phyloP scores from a whole-genome alignment of 768 basidiomycete species.

The Agrocybe praecox region DNA sequence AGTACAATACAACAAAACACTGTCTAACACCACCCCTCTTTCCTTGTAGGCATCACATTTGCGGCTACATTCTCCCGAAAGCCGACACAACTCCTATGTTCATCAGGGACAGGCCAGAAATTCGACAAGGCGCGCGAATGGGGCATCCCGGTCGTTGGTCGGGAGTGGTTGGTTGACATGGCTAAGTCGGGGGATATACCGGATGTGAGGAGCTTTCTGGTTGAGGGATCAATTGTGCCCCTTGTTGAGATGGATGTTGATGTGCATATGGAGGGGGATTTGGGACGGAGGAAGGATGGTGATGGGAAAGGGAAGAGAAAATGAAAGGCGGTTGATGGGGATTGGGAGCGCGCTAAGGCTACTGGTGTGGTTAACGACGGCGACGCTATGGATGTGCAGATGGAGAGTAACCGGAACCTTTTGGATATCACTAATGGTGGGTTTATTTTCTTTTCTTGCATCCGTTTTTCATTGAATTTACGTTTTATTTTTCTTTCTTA shows the following conservation, averaged over 20 bases:
- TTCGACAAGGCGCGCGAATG: slow-evolving; percentile 80
- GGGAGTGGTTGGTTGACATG: slow-evolving; percentile 71
- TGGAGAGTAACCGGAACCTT: slow-evolving; percentile 30
- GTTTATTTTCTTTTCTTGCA: no score
- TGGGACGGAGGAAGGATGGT: slow-evolving; percentile 13
- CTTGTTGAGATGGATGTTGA: slow-evolving; percentile 9
- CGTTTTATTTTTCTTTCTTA: no score
- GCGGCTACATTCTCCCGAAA: slow-evolving; percentile 61
- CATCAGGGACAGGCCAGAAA: slow-evolving; percentile 69
- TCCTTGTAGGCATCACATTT: slow-evolving; percentile 60
- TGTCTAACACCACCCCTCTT: no score
- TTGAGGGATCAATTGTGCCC: slow-evolving; percentile 14
- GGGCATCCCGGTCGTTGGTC: slow-evolving; percentile 71
- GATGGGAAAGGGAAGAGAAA: slow-evolving; percentile 35
- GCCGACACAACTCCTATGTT: slow-evolving; percentile 83
- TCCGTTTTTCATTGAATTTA: no score
- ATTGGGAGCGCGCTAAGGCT: slow-evolving; percentile 3
- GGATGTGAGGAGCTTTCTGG: slow-evolving; percentile 30
- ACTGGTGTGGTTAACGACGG: not conserved
- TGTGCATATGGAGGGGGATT: slow-evolving; percentile 18
- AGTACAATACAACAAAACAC: no score
- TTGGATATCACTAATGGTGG: slow-evolving; percentile 53
- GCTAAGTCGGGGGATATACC: slow-evolving; percentile 55
- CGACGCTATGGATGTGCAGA: slow-evolving; percentile 22
- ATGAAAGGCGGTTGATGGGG: slow-evolving; percentile 26